Percentiles rank a stretch among this genome's conserved stretches.
Evolutionary conservation across 805 yeast species (phyloP).

Genomic region (Metschnikowia henanensis): DNA sequence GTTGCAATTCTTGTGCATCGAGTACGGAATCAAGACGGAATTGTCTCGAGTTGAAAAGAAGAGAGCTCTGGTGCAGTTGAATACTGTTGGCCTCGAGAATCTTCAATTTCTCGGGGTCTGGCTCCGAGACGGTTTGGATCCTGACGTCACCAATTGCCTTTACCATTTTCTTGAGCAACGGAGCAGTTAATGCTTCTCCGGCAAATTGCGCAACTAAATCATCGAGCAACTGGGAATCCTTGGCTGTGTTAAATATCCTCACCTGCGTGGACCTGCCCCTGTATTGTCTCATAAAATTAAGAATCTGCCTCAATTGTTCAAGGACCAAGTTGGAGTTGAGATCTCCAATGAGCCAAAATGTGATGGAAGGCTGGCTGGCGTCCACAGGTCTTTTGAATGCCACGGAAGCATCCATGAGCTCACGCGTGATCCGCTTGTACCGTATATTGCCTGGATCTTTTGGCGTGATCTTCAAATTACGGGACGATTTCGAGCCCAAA

Average conservation of each 20-base stretch:
- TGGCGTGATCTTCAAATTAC: constrained; percentile 47
- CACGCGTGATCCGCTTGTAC: constrained; percentile 30
- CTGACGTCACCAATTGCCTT: constrained; percentile 10
- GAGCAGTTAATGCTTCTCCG: constrained; percentile 26
- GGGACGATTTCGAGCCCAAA: constrained; percentile 36
- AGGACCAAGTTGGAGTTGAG: constrained; percentile 39
- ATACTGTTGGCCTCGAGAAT: constrained; percentile 32
- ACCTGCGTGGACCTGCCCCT: constrained; percentile 36
- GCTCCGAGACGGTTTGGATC: constrained; percentile 9
- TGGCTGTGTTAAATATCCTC: constrained; percentile 29
- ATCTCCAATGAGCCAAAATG: constrained; percentile 61
- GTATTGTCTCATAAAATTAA: constrained; percentile 25
- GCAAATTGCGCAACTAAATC: constrained; percentile 9
- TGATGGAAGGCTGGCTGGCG: constrained; percentile 42
- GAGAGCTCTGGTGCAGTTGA: constrained; percentile 34
- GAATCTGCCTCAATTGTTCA: constrained; percentile 43
- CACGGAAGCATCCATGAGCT: constrained; percentile 25
- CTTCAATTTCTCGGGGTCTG: constrained; percentile 6
- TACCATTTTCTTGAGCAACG: constrained; percentile 52
- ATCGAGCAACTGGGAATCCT: constrained; percentile 3
- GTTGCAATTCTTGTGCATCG: constrained; percentile 29
- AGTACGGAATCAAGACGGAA: constrained; percentile 29
- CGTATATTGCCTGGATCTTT: constrained; percentile 31
- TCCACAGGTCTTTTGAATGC: constrained; percentile 18
- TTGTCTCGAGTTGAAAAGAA: constrained; percentile 58